phyloP scores from a whole-genome alignment of 352 stramenopile species.

The Pythium rhizo-oryzae region DNA sequence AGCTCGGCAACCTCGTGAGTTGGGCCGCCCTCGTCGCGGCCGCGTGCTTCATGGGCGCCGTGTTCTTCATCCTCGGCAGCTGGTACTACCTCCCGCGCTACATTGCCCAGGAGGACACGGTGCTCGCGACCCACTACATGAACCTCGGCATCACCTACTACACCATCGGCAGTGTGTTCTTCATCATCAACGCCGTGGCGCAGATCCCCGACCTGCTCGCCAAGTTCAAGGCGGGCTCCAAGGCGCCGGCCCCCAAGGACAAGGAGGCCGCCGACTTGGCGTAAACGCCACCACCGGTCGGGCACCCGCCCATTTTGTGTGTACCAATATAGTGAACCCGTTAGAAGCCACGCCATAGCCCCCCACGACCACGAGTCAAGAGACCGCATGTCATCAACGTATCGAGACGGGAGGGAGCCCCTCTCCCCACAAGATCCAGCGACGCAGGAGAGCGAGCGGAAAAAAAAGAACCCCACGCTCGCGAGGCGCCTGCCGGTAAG shows the following conservation, averaged over 20 bases:
- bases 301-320: background rate
- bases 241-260: slow-evolving; percentile 23
- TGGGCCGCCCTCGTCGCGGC: slow-evolving; percentile 53
- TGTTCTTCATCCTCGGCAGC: slow-evolving; percentile 79
- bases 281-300: slow-evolving; percentile 17
- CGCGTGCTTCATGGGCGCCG: slow-evolving; percentile 62
- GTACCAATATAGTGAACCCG: slow-evolving; percentile 9
- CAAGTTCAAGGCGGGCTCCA: slow-evolving; percentile 41
- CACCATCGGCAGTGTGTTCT: slow-evolving; percentile 74
- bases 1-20: slow-evolving; percentile 55
- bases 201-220: slow-evolving; percentile 57
- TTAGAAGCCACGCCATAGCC: background rate
- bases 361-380: background rate
- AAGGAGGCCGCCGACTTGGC: slow-evolving; percentile 37
- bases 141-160: slow-evolving; percentile 80
- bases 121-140: slow-evolving; percentile 59
- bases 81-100: slow-evolving; percentile 84
- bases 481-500: background rate
- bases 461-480: background rate
- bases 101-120: slow-evolving; percentile 58
- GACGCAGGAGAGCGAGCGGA: background rate
- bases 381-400: background rate
- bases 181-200: slow-evolving; percentile 69
- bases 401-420: background rate
- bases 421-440: background rate